Evolutionary conservation across 257 asterid genomes (phyloP).

Genomic region (Jacaranda copaia): DNA sequence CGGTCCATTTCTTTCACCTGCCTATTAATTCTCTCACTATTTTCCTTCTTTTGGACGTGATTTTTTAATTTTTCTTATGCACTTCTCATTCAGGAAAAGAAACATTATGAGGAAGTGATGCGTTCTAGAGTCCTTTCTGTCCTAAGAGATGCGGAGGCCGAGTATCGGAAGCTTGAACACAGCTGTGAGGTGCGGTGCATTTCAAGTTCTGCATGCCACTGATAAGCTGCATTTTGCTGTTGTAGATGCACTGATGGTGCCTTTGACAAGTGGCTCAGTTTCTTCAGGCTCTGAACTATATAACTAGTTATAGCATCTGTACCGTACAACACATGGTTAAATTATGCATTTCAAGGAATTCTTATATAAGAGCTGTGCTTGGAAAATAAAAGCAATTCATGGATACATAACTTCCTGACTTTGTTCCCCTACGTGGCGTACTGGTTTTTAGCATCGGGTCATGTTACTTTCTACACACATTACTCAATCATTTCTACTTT

Average conservation of each 20-base stretch:
- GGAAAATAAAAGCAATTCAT: slow-evolving; percentile 18
- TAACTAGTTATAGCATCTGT: neutral
- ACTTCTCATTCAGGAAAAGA: slow-evolving; percentile 60
- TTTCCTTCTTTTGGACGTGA: slow-evolving; percentile 21
- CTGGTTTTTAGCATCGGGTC: neutral
- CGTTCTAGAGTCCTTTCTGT: slow-evolving; percentile 55
- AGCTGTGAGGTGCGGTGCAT: slow-evolving; percentile 79
- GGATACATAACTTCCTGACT: neutral
- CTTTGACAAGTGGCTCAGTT: slow-evolving; percentile 18
- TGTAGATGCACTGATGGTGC: slow-evolving; percentile 16
- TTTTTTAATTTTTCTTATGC: slow-evolving; percentile 24
- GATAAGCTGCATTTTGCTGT: slow-evolving; percentile 11
- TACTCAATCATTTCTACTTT: slow-evolving; percentile 9
- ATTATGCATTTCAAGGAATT: neutral
- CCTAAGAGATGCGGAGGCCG: slow-evolving; percentile 58
- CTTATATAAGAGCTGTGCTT: slow-evolving; percentile 15
- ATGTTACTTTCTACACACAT: neutral
- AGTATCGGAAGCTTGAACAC: slow-evolving; percentile 65
- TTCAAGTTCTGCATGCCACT: slow-evolving; percentile 34
- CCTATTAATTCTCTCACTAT: slow-evolving; percentile 26
- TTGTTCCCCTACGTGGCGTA: neutral
- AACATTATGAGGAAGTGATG: slow-evolving; percentile 68
- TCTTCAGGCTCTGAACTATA: slow-evolving; percentile 16
- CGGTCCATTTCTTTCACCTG: slow-evolving; percentile 50
- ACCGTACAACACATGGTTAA: slow-evolving; percentile 16